Evolutionary conservation across 1,284 basidiomycete species (phyloP), one percentile per base, ranked within the genome.

Genomic region (Peniophora sp.): DNA sequence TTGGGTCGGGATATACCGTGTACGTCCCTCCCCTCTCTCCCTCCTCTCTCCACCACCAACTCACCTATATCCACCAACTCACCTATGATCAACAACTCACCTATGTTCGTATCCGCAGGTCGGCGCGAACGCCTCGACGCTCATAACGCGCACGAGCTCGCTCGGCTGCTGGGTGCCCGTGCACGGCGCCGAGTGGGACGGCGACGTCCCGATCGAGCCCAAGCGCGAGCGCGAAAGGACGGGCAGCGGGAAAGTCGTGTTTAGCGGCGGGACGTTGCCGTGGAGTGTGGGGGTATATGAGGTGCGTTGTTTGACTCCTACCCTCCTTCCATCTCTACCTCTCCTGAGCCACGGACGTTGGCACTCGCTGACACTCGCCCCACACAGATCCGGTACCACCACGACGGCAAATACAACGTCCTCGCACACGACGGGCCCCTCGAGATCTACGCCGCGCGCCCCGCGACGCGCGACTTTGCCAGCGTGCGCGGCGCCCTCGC

Each of bases 361-460:
- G n/a, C 17, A 45, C 18, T 32, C 27, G 27, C 18, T 17, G 48
- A 23, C 24, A n/a, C 36, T 15, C 9, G 15, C 5, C n/a, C 8
- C 18, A 15, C 45, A 10, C 55, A 87, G 85, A 70, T 86, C 54
- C 82, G 88, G 2, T 91, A 91, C 62, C 92, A 96, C 64, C 92
- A 95, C 60, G 89, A 92, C 64, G 91, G 92, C 46, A 97, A 96
- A 67, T 92, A 99, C 70, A 97, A 95, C 64, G 96, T 99, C 51
- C 88, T 99, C 78, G 82, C 84, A 50, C 67, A 86, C 47, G 83
- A 88, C 50, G 83, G 83, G 1, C 91, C 92, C 1, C 71, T 98
- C 53, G 92, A 97, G 64, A 85, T 99, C 37, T 92, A 84, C 58
- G 86, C 92, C 90, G 22, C 8, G 58, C 55, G 86, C 56, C 87